Evolutionary conservation across 805 yeast species (phyloP), one percentile per base, ranked within the genome.

Genomic region (Nakazawaea anatomiae): DNA sequence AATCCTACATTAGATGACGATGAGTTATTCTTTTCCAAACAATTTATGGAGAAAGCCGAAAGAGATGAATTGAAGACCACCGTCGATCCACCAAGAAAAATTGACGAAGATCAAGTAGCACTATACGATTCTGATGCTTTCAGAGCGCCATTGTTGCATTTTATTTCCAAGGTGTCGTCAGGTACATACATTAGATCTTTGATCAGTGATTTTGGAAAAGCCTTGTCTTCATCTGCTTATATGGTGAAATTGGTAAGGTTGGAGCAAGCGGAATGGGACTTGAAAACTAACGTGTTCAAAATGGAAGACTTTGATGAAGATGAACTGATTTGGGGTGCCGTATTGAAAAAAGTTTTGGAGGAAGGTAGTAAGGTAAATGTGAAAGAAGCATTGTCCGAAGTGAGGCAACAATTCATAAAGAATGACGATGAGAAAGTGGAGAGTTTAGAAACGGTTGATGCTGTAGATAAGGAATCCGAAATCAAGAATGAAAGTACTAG

Each of bases 161-260:
- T 94, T 57, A 77, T 76, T 12, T 80, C 95, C 4, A 76, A 79
- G 36, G 99, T 92, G 0, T 86, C 96, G 1, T 89, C 97, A 0
- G 99, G 99, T 1, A 94, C 98, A 0, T 94, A 94, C 60, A 90
- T 94, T 46, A 77, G 99, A 57, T 86, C 97, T 2, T 70, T 94
- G 49, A 75, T 94, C 46, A 89, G 96, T 67, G 99, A 94, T 61
- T 73, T 88, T 42, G 98, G 96, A 1, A 78, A 86, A 53, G 86
- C 92, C 0, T 69, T 91, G 62, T 83, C 85, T 14, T 81, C 91
- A 0, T 80, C 88, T 29, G 89, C 96, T 0, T 89, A 89, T 61
- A 91, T 94, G 96, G 96, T 86, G 7, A 82, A 82, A 57, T 76
- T 94, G 51, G 75, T 81, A 8, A 78, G 99, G 61, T 63, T 71